Evolutionary conservation across 345 rosid genomes (phyloP).

Genomic region (Populus nigra): DNA sequence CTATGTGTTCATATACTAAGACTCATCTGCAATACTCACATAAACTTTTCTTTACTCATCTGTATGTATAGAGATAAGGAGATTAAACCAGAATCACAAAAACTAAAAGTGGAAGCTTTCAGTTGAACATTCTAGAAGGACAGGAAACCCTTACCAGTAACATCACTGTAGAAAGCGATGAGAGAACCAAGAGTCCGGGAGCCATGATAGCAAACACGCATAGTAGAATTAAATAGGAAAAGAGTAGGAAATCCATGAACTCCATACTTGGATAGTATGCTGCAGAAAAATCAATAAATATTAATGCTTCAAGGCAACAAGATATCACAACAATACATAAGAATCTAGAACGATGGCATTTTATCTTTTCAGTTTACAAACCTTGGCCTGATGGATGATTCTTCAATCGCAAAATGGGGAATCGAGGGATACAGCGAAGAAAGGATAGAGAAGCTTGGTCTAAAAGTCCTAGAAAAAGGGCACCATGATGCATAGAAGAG

Average conservation of each 20-base stretch:
- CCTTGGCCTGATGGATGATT: conserved; percentile 87
- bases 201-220: conserved; percentile 68
- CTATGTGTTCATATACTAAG: not conserved
- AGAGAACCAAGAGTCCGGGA: conserved; percentile 69
- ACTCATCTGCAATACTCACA: not conserved
- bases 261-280: conserved; percentile 86
- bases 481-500: conserved; percentile 97
- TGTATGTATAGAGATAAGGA: not conserved
- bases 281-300: conserved; percentile 39
- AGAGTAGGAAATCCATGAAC: conserved; percentile 95
- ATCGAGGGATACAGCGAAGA: conserved; percentile 65
- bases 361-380: conserved; percentile 24
- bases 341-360: not conserved
- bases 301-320: conserved; percentile 10
- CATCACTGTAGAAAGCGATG: conserved; percentile 59
- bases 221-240: conserved; percentile 70
- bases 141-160: conserved; percentile 57
- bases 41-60: not conserved
- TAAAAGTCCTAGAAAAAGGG: conserved; percentile 77
- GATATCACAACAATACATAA: not conserved
- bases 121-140: conserved; percentile 1
- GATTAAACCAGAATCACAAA: not conserved
- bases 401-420: conserved; percentile 76
- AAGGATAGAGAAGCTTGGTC: conserved; percentile 63
- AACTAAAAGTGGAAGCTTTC: not conserved